Conservation (phyloP, 2,329 filamentous ascomycete genomes). For the Colletotrichum spinosum region DNA sequence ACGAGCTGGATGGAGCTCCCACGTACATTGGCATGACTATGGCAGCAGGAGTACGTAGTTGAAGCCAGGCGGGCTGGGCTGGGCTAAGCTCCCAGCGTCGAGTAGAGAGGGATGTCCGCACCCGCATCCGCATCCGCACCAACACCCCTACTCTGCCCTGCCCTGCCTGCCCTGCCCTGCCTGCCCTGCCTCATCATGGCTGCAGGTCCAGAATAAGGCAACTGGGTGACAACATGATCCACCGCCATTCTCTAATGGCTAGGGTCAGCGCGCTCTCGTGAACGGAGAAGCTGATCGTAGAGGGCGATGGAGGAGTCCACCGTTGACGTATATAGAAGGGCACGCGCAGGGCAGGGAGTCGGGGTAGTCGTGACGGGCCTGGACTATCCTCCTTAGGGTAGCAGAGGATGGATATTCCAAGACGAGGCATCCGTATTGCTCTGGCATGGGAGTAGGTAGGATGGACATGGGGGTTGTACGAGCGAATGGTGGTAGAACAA, state of each 20-base stretch:
- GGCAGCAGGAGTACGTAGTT: constrained; percentile 12
- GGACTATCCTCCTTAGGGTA: background rate
- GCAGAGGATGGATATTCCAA: background rate
- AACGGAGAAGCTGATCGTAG: no score
- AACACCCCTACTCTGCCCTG: background rate
- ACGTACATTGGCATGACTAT: constrained; percentile 12
- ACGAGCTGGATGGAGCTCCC: constrained; percentile 11
- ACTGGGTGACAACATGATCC: no score
- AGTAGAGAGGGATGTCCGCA: constrained; percentile 3
- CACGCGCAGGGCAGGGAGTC: background rate
- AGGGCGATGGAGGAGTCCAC: no score
- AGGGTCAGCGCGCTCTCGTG: no score
- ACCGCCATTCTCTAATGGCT: no score
- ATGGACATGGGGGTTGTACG: background rate
- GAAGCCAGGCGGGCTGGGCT: constrained; percentile 17
- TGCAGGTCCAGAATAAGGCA: no score
- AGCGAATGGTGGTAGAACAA: background rate
- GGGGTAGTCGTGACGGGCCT: constrained; percentile 29
- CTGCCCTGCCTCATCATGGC: no score
- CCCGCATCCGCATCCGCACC: constrained; percentile 1
- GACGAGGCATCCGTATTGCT: background rate
- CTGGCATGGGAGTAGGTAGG: background rate
- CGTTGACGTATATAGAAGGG: no score
- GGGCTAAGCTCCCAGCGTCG: constrained; percentile 30
- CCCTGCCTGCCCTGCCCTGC: background rate